Percentiles rank a stretch among this genome's conserved stretches.
These are phyloP conservation scores for Singerocomus inundabilis DNA, from an alignment of 1,284 basidiomycete genomes.

Conservation along the genomic window DNA sequence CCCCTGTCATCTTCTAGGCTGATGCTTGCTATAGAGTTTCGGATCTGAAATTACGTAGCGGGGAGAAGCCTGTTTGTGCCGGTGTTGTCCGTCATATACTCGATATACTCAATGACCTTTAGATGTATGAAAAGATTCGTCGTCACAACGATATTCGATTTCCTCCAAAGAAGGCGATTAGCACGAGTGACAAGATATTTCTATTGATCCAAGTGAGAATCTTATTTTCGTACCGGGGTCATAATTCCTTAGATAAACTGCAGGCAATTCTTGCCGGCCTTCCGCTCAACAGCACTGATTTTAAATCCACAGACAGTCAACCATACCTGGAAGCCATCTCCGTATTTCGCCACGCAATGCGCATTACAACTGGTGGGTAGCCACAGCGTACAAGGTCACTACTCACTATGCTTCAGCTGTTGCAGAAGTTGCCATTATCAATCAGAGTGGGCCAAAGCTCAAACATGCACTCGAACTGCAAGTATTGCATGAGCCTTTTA, in stretches of 20 bases:
- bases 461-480: conserved; percentile 73
- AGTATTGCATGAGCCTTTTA: conserved; percentile 17
- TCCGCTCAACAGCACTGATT: conserved; percentile 62
- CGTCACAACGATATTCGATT: conserved; percentile 72
- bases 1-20: neutral
- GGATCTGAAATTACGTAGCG: conserved; percentile 62
- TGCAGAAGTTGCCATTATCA: conserved; percentile 68
- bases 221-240: neutral
- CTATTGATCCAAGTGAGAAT: conserved; percentile 64
- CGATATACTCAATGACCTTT: neutral
- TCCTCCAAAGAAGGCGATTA: conserved; percentile 63
- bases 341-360: conserved; percentile 65
- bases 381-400: neutral
- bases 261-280: conserved; percentile 77
- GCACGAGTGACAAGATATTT: conserved; percentile 68
- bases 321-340: conserved; percentile 63
- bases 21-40: conserved; percentile 46
- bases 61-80: conserved; percentile 61
- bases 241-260: conserved; percentile 2
- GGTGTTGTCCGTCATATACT: neutral
- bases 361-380: conserved; percentile 61
- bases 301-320: conserved; percentile 67
- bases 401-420: conserved; percentile 46
- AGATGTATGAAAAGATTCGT: conserved; percentile 65
- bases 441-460: conserved; percentile 58